Evolutionary conservation across 2,329 filamentous ascomycete species (phyloP).

Genomic region (Cytospora paraplurivora): DNA sequence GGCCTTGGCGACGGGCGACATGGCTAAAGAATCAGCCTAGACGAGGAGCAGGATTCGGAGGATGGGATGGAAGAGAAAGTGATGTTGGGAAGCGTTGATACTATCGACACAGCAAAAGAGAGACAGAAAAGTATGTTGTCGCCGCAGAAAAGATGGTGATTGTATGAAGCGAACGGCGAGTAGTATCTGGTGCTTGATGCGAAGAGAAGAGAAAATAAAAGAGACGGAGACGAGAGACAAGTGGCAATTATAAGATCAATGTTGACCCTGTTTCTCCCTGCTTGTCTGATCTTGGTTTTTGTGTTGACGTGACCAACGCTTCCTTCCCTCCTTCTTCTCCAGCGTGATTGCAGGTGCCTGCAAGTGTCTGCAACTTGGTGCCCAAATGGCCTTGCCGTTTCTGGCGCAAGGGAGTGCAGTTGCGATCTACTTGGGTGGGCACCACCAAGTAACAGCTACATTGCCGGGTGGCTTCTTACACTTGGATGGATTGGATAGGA

Average conservation of each 20-base stretch:
- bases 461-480: neutral
- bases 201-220: neutral
- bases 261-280: conserved; percentile 7
- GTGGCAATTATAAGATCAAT: conserved; percentile 4
- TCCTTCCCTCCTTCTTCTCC: neutral
- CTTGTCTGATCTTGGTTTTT: neutral
- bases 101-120: conserved; percentile 18
- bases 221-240: neutral
- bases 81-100: neutral
- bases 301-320: neutral
- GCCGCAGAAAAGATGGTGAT: conserved; percentile 10
- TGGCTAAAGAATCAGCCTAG: conserved; percentile 4
- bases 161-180: conserved; percentile 18
- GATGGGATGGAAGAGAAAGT: neutral
- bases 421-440: neutral
- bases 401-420: neutral
- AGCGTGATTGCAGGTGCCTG: neutral
- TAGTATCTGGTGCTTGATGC: conserved; percentile 3
- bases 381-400: neutral
- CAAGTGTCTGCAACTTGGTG: neutral
- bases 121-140: conserved; percentile 9
- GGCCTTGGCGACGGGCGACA: conserved; percentile 19
- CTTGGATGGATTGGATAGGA: too few species aligned
- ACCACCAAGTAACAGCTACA: neutral
- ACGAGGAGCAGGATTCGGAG: neutral